Evolutionary conservation across 2,329 filamentous ascomycete species (phyloP), one percentile per base, ranked within the genome.

Genomic region (Xylariaceae sp.): DNA sequence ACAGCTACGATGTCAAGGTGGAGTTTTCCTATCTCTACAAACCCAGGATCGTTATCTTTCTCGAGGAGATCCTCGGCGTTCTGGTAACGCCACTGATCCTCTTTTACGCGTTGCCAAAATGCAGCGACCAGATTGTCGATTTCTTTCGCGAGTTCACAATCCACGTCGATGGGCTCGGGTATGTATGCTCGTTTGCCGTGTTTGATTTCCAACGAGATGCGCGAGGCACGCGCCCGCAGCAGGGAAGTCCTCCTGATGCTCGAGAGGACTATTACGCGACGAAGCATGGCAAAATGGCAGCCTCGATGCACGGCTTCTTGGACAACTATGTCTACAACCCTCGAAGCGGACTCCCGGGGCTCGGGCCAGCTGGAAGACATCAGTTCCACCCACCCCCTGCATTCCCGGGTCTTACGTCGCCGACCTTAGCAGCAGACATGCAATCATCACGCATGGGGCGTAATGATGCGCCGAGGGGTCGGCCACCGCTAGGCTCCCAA

Each of bases 111-210:
- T 80, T 97, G 39, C 91, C 92, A 0, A 88, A 87, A 66, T 95
- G 90, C 73, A 93, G 89, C 71, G 93, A 97, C 66, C 90, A 92
- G 60, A 88, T 99, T 64, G 88, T 97, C 60, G 94, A 99, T 75
- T 99, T 99, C 75, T 97, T 99, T 78, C 87, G 94, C 45, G 94
- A 99, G 72, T 97, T 97, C 67, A 97, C 94, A 0, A 87, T 99
- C 18, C 92, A 99, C 67, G 93, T 99, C 13, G 94, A 99, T 70
- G 94, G 94, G 0, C 82, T 99, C 42, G 94, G 94, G 18, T 93
- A 97, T 65, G 91, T 97, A 9, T 99, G 94, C 74, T 97, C 93
- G 1, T 97, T 97, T 75, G 94, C 94, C 2, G 91, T 96, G 42
- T 99, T 99, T 69, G 90, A 97, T 64, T 97, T 97, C 76, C 92